Base-by-base conservation (phyloP, 2,329 filamentous ascomycete species). In the Penicillium sp. region DNA sequence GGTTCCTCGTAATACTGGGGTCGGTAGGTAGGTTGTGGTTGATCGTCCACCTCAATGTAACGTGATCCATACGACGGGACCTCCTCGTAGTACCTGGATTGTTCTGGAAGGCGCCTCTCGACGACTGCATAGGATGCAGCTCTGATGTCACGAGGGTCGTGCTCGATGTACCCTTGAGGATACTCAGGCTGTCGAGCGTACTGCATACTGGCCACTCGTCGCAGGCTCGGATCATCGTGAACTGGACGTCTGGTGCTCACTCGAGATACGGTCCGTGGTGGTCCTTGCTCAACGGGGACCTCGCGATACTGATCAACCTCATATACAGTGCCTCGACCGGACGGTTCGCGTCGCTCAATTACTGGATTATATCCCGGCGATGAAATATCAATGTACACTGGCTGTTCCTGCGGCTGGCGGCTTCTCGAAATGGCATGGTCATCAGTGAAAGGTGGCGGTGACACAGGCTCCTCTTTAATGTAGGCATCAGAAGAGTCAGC, bases 401-500 rank as follows among this genome's bases (percentile, higher is more conserved):
- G 77, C 51, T 75, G 74, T 47, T 73, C 73, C 51, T 75, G 73
- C 49, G 70, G 67, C 26, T 60, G 66, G 45, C 69, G 71, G 41
- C 55, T 61, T 54, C 68, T 66, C 44, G 73, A 71, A 53, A 76
- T 68, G 48, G 74, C 66, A 29, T 73, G 70, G 23, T 73, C 69
- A 59, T 77, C 74, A 49, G 77, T 71, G 56, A 86, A 82, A 1
- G 82, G 81, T 41, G 82, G 82, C 20, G 85, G 85, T 12, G 85
- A 87, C 18, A 85, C 73, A 7, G 84, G 83, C 65, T 87, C 85
- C 61, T 83, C 79, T 67, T 87, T 87, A 67, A 87, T 84, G 59
- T 80, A 80, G 8, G 81, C 74, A 53, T 80, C 80, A 26, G 67
- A 71, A 56, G 76, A 72, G 22, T 69, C 69, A 51, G 63, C 63